A percentile compares a stretch with the other conserved stretches of the same genome.
Evolutionary conservation across 345 rosid species (phyloP).

Genomic region (thale cress (Arabidopsis thaliana)): TAIR10.1 NC_003070.9:20325001-20325500

Average conservation of each 20-base stretch:
- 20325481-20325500: background rate
- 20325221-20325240: background rate
- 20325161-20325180: background rate
- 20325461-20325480: background rate
- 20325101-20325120: constrained; percentile 48
- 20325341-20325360: background rate
- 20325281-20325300: background rate
- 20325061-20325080: constrained; percentile 81
- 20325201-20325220: background rate
- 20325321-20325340: background rate
- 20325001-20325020: constrained; percentile 15
- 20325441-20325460: background rate
- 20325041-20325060: constrained; percentile 98
- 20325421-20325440: background rate
- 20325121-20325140: constrained; percentile 60
- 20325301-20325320: background rate
- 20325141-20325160: constrained; percentile 64
- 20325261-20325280: background rate
- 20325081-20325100: constrained; percentile 66
- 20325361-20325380: no score
- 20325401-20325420: background rate
- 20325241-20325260: background rate
- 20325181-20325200: background rate
- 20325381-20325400: background rate
- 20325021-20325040: constrained; percentile 53